Evolutionary conservation across 768 basidiomycete genomes (phyloP).

Genomic region (Boletus vinaceobasis): DNA sequence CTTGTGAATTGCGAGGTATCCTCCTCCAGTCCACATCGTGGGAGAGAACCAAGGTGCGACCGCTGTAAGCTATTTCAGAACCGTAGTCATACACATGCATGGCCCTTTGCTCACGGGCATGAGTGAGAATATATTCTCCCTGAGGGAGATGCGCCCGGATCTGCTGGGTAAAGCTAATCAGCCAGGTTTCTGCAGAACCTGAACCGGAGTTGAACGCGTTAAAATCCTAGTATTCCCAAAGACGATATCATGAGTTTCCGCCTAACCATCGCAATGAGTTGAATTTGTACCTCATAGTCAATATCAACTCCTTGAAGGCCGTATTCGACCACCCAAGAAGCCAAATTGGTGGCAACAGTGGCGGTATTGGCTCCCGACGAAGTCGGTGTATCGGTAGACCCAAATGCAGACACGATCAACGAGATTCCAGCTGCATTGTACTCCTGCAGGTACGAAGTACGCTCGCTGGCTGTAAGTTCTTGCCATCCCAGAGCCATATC

Average conservation of each 20-base stretch:
- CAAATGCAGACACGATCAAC: constrained; percentile 55
- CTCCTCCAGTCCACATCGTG: constrained; percentile 36
- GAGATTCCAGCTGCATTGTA: constrained; percentile 57
- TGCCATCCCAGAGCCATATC: constrained; percentile 48
- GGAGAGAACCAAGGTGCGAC: constrained; percentile 44
- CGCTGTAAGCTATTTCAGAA: constrained; percentile 22
- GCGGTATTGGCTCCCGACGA: constrained; percentile 35
- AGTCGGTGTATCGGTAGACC: constrained; percentile 40
- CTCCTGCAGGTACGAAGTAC: constrained; percentile 41
- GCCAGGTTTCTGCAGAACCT: constrained; percentile 35
- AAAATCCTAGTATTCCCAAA: constrained; percentile 46
- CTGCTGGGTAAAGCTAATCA: constrained; percentile 37
- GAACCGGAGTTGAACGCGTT: constrained; percentile 39
- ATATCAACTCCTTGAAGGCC: constrained; percentile 50
- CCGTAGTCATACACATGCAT: too few relatives aligned
- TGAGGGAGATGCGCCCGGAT: constrained; percentile 31
- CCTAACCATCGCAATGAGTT: neutral
- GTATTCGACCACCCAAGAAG: constrained; percentile 43
- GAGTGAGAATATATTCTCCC: constrained; percentile 33
- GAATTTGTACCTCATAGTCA: constrained; percentile 41
- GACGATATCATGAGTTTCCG: neutral
- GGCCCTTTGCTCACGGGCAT: constrained; percentile 29
- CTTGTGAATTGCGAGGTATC: constrained; percentile 38
- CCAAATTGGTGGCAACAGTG: constrained; percentile 38
- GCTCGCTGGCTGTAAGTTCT: constrained; percentile 35